phyloP scores from a whole-genome alignment of 2,329 filamentous ascomycete species.

The Hyphodiscus sp. region DNA sequence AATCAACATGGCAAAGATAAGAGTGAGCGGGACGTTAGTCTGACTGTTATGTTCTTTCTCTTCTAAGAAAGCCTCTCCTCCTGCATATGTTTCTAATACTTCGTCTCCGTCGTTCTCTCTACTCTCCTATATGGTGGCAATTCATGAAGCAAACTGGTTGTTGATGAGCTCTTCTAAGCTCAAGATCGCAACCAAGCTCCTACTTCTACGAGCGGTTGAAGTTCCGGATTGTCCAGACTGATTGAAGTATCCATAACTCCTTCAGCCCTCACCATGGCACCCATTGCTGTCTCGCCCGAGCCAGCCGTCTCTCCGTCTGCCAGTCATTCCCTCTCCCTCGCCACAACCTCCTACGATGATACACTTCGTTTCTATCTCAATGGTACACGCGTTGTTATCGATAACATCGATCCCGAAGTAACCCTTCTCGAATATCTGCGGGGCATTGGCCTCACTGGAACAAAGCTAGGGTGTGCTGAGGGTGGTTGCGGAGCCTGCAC shows the following conservation, averaged over 20 bases:
- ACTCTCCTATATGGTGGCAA: neutral
- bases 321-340: constrained; percentile 41
- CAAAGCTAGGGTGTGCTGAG: constrained; percentile 93
- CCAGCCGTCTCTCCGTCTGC: constrained; percentile 20
- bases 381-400: constrained; percentile 79
- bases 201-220: neutral
- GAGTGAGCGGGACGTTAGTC: neutral
- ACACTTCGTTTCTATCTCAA: constrained; percentile 91
- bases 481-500: constrained; percentile 96
- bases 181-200: neutral
- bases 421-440: constrained; percentile 90
- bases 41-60: neutral
- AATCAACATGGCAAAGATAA: neutral
- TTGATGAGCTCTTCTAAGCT: neutral
- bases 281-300: constrained; percentile 47
- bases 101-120: neutral
- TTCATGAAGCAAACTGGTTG: neutral
- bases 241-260: neutral
- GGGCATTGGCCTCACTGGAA: constrained; percentile 88
- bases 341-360: constrained; percentile 78
- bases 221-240: neutral
- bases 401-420: constrained; percentile 82
- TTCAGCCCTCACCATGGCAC: constrained; percentile 41
- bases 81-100: neutral
- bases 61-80: neutral